Evolutionary conservation across 768 basidiomycete species (phyloP).

Genomic region (Leccinum subgranulosum): DNA sequence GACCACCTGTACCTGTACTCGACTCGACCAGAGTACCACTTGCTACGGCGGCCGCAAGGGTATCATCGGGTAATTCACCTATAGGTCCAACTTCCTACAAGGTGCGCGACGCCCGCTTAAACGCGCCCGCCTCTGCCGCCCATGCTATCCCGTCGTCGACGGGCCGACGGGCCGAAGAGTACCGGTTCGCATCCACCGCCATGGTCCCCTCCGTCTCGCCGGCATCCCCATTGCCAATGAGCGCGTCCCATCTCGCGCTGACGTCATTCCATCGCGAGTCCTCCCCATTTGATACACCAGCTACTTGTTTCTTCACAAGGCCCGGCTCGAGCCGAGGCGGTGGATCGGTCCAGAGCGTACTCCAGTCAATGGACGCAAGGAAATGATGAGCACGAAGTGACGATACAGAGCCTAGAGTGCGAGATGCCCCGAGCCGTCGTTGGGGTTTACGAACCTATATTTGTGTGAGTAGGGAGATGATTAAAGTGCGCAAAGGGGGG

Average conservation of each 20-base stretch:
- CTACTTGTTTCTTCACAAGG: constrained; percentile 43
- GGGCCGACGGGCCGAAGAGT: not conserved
- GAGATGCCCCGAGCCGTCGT: constrained; percentile 55
- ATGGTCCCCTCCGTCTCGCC: constrained; percentile 6
- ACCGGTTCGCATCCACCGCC: not conserved
- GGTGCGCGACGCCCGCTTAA: constrained; percentile 22
- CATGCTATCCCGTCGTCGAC: constrained; percentile 39
- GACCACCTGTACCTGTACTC: not conserved
- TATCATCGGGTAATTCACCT: constrained; percentile 38
- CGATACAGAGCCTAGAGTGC: constrained; percentile 37
- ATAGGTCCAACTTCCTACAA: constrained; percentile 41
- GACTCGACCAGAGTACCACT: not conserved
- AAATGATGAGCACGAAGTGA: constrained; percentile 60
- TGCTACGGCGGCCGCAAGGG: constrained; percentile 1
- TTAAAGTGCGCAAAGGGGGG: not conserved
- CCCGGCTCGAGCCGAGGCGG: constrained; percentile 59
- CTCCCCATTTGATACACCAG: constrained; percentile 21
- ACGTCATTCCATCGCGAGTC: constrained; percentile 48
- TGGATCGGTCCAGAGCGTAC: constrained; percentile 60
- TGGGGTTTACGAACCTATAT: constrained; percentile 56
- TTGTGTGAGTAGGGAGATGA: not conserved
- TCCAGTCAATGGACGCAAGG: constrained; percentile 58
- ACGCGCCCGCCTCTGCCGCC: constrained; percentile 41
- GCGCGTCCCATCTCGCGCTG: constrained; percentile 51
- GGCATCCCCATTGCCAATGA: constrained; percentile 30